These are phyloP conservation scores for Tylopilus rubrobrunneus DNA, from an alignment of 768 basidiomycete species.

Conservation along the genomic window DNA sequence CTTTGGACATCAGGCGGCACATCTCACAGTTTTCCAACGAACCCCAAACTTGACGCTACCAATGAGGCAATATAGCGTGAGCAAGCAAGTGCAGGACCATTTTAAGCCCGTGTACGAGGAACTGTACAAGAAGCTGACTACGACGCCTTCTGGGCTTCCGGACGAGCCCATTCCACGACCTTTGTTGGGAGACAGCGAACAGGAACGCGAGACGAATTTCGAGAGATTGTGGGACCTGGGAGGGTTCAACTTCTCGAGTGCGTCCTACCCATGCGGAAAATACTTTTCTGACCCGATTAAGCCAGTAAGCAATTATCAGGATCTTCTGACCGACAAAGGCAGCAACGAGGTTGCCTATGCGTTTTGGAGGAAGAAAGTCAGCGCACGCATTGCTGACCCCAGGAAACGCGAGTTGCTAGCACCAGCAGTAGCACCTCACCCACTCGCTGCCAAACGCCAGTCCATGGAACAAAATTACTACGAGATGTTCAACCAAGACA, in stretches of 20 bases:
- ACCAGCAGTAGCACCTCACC: conserved; percentile 10
- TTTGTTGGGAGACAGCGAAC: conserved; percentile 4
- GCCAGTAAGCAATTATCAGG: conserved; percentile 10
- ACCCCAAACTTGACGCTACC: conserved; percentile 1
- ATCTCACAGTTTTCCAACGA: no score
- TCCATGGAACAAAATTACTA: conserved; percentile 12
- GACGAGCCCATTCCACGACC: neutral
- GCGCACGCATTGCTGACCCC: conserved; percentile 11
- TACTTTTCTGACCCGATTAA: neutral
- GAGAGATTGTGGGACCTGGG: conserved; percentile 8
- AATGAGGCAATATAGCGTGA: conserved; percentile 6
- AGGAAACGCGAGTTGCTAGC: conserved; percentile 11
- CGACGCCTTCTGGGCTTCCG: neutral
- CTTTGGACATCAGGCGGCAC: no score
- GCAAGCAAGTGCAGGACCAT: conserved; percentile 3
- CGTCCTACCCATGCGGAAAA: neutral
- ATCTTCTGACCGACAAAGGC: neutral
- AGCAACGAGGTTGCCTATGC: conserved; percentile 4
- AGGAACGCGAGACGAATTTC: conserved; percentile 11
- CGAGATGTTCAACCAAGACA: conserved; percentile 14
- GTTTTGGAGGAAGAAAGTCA: conserved; percentile 16
- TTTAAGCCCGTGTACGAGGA: conserved; percentile 14
- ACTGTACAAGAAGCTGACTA: conserved; percentile 1
- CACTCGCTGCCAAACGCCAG: conserved; percentile 6
- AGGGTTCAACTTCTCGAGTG: conserved; percentile 8